phyloP scores from a whole-genome alignment of 1,284 basidiomycete genomes.

The Pisolithus thermaeus region DNA sequence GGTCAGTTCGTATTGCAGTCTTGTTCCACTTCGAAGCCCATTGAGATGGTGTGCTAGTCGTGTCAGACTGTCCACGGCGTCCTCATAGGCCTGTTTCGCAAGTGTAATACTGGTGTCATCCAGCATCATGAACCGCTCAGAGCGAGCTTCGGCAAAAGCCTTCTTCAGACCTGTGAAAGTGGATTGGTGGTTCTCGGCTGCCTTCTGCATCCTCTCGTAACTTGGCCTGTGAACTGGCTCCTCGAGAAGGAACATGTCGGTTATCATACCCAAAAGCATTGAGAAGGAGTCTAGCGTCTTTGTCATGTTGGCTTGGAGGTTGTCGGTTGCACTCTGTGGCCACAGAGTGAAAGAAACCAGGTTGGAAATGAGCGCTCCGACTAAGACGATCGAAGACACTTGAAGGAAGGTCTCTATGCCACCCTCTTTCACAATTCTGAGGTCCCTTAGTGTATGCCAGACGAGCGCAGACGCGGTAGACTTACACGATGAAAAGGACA shows the following conservation, averaged over 20 bases:
- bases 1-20: conserved; percentile 76
- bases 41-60: conserved; percentile 88
- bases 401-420: conserved; percentile 68
- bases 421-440: conserved; percentile 86
- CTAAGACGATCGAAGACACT: conserved; percentile 72
- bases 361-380: conserved; percentile 77
- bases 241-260: conserved; percentile 80
- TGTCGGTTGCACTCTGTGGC: conserved; percentile 78
- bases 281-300: conserved; percentile 84
- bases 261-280: conserved; percentile 77
- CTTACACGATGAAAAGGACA: conserved; percentile 79
- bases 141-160: conserved; percentile 77
- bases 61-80: conserved; percentile 78
- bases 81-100: conserved; percentile 66
- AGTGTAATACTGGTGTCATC: conserved; percentile 35
- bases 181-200: conserved; percentile 77
- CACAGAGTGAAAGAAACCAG: conserved; percentile 79
- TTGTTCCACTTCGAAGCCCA: conserved; percentile 77
- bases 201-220: conserved; percentile 61
- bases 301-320: conserved; percentile 80
- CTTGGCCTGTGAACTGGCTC: conserved; percentile 51
- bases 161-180: conserved; percentile 86
- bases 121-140: conserved; percentile 61
- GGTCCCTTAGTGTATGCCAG: conserved; percentile 5
- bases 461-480: conserved; percentile 5